phyloP scores from a whole-genome alignment of 352 stramenopile genomes.

The Globisporangium carolinianum region DNA sequence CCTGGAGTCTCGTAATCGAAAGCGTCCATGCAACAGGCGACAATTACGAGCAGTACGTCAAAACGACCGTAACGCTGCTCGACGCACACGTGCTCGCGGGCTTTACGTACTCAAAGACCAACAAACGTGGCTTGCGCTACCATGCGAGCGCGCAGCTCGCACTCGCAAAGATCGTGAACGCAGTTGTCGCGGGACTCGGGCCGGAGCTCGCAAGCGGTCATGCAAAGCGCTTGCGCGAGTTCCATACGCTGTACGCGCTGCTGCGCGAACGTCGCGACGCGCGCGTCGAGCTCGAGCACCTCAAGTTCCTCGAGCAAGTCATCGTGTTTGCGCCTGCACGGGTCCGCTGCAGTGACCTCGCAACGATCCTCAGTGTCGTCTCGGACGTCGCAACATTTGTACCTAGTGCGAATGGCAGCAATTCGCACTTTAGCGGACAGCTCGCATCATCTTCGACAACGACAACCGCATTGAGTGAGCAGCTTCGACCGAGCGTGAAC shows the following conservation, averaged over 20 bases:
- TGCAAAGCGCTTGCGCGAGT: constrained; percentile 42
- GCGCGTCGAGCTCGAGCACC: constrained; percentile 71
- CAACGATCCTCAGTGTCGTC: constrained; percentile 53
- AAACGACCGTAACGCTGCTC: constrained; percentile 63
- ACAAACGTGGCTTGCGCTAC: constrained; percentile 45
- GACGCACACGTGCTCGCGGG: constrained; percentile 68
- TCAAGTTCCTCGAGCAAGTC: constrained; percentile 79
- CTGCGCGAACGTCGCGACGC: constrained; percentile 61
- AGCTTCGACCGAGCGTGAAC: constrained; percentile 35
- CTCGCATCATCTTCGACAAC: constrained; percentile 15
- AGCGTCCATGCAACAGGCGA: constrained; percentile 63
- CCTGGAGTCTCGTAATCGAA: constrained; percentile 80
- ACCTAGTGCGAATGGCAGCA: background rate
- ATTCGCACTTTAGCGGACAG: background rate
- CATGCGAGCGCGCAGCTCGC: constrained; percentile 50
- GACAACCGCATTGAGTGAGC: constrained; percentile 17
- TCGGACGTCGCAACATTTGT: constrained; percentile 23
- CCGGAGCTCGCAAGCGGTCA: constrained; percentile 35
- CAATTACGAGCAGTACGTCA: constrained; percentile 81
- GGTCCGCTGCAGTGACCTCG: constrained; percentile 48
- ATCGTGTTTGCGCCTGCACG: constrained; percentile 67
- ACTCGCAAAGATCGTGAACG: constrained; percentile 60
- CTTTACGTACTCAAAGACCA: constrained; percentile 64
- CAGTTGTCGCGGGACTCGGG: constrained; percentile 53
- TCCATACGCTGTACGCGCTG: constrained; percentile 66